Conservation (phyloP, 1,284 basidiomycete species). For the Moesziomyces globuligerus region DNA sequence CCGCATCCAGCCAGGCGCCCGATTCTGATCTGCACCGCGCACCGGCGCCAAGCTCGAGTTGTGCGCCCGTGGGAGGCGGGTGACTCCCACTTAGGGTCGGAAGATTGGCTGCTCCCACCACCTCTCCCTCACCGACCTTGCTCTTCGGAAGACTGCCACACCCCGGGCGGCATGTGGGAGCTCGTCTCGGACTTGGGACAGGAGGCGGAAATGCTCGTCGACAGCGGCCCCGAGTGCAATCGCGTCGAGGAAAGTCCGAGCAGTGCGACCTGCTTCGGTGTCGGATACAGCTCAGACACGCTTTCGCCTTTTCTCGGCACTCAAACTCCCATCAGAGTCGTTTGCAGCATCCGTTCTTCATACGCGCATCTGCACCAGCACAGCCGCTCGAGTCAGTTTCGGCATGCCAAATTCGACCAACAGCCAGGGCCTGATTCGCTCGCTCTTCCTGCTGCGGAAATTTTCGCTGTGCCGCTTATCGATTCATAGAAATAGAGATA, state of each 20-base stretch:
- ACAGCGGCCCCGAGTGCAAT: background rate
- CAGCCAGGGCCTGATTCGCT: background rate
- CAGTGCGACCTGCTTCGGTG: no score
- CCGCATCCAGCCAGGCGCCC: background rate
- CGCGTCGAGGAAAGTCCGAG: no score
- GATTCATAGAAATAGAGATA: background rate
- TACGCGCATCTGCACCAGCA: background rate
- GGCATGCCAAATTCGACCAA: background rate
- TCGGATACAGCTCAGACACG: background rate
- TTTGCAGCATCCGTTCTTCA: background rate
- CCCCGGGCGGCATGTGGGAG: background rate
- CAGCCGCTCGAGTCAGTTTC: background rate
- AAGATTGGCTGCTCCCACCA: background rate
- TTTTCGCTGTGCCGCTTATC: background rate
- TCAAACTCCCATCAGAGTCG: background rate
- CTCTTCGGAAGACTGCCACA: no score
- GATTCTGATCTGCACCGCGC: background rate
- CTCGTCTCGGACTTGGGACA: no score
- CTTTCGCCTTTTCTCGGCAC: background rate
- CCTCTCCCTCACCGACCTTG: background rate
- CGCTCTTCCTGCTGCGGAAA: background rate
- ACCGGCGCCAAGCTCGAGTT: background rate
- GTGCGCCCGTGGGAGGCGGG: no score
- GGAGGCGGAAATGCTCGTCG: background rate
- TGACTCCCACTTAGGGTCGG: background rate